Evolutionary conservation across 164 flowering plant genomes (phyloP), one percentile per base, ranked within the genome.

Genomic region (Hamamelis virginiana): DNA sequence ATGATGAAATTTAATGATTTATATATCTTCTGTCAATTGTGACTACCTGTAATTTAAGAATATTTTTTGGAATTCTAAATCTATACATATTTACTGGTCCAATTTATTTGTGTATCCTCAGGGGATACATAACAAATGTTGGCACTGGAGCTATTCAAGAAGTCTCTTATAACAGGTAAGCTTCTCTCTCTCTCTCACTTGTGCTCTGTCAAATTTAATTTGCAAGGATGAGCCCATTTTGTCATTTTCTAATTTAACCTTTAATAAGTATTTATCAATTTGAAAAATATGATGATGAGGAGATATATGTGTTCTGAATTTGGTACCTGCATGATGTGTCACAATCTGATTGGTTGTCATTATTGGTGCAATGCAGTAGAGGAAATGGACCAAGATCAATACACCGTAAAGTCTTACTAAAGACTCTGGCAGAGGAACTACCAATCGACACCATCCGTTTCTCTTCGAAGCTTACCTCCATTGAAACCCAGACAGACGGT

Each of bases 341-440:
- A 53, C 21, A 5, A 53, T 53, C 26, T 53, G 26, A 53, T 22
- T 53, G 25, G 25, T 53, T 19, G n/a, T 19, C n/a, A 22, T n/a
- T 12, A n/a, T 43, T 1, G 65, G 21, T 8, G 27, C 23, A 56
- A 26, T 38, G 41, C 68, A 68, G 74, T 56, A 65, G 45, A 4
- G 50, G 55, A 10, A 3, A n/a, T 23, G 76, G 72, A 18, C n/a
- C 64, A 3, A 73, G 75, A 38, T 3, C 59, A 2, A 78, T 83
- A 10, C 81, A 75, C 45, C 79, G 84, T 11, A 77, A 62, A 43
- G 60, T 64, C 44, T 48, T 84, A 21, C 47, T 84, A 4, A 73
- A 74, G 70, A 71, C 82, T 12, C 59, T 84, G 62, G 87, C 83
- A n/a, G 71, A 74, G 50, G 84, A 81, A 28, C 76, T 79, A 53